These are phyloP conservation scores for Curvularia verruculosa DNA, from an alignment of 2,329 filamentous ascomycete species.

Conservation along the genomic window DNA sequence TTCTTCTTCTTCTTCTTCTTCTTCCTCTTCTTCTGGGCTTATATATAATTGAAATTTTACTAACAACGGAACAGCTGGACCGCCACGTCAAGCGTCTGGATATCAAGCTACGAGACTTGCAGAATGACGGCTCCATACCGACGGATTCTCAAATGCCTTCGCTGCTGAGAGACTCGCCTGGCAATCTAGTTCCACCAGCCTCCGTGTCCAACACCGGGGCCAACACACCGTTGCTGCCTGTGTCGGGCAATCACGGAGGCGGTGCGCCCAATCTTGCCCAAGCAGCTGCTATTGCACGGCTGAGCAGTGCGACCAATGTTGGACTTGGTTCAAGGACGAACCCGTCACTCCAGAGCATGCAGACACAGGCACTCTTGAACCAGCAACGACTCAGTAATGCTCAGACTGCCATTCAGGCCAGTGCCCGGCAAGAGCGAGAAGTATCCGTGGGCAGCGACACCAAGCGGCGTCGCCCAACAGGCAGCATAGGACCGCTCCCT, in stretches of 20 bases:
- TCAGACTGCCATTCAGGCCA: slow-evolving; percentile 42
- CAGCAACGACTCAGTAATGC: slow-evolving; percentile 46
- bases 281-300: slow-evolving; percentile 56
- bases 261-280: slow-evolving; percentile 59
- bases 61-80: slow-evolving; percentile 54
- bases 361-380: slow-evolving; percentile 46
- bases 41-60: slow-evolving; percentile 1
- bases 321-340: slow-evolving; percentile 36
- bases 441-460: slow-evolving; percentile 61
- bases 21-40: too few species aligned
- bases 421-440: slow-evolving; percentile 56
- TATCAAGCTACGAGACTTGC: slow-evolving; percentile 64
- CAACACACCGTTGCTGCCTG: slow-evolving; percentile 59
- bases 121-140: slow-evolving; percentile 64
- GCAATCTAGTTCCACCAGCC: slow-evolving; percentile 56
- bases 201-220: slow-evolving; percentile 55
- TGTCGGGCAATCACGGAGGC: slow-evolving; percentile 61
- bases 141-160: slow-evolving; percentile 66
- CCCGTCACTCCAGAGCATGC: slow-evolving; percentile 46
- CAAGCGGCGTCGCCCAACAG: slow-evolving; percentile 65
- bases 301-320: slow-evolving; percentile 46
- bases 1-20: too few species aligned
- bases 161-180: slow-evolving; percentile 57
- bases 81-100: slow-evolving; percentile 68
- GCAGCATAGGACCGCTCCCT: slow-evolving; percentile 59